Conservation (phyloP, 169 alveolate species). For the Plasmodium coatneyi region DNA sequence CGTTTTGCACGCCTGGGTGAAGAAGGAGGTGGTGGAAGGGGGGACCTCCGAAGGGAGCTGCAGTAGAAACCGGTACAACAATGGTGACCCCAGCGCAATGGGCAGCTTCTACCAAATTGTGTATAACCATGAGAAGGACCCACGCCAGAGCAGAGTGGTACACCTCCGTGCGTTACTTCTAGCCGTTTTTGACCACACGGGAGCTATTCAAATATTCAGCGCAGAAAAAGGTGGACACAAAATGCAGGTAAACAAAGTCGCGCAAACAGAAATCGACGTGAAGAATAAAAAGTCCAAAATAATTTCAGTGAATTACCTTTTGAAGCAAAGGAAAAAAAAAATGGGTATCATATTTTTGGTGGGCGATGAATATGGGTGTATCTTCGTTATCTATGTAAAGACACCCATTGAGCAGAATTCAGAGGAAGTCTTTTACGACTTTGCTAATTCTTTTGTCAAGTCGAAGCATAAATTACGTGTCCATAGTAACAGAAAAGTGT, state of each 20-base stretch:
- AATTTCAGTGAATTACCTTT: slow-evolving; percentile 37
- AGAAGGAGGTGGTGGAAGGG: background rate
- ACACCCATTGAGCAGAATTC: slow-evolving; percentile 22
- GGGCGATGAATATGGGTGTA: slow-evolving; percentile 75
- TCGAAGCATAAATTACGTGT: slow-evolving; percentile 40
- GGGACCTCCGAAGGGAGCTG: background rate
- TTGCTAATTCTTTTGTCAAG: slow-evolving; percentile 5
- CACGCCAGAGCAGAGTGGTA: background rate
- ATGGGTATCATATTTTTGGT: slow-evolving; percentile 25
- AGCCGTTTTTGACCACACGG: slow-evolving; percentile 34
- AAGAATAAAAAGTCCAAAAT: slow-evolving; percentile 66
- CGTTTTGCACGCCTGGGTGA: slow-evolving; percentile 11
- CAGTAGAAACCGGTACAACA: background rate
- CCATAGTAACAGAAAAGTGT: slow-evolving; percentile 66
- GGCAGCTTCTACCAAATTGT: slow-evolving; percentile 9
- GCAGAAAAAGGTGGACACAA: background rate
- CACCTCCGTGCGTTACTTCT: background rate
- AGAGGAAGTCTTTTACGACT: slow-evolving; percentile 9
- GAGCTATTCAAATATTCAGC: slow-evolving; percentile 24
- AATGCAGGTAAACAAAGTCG: background rate
- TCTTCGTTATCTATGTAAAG: slow-evolving; percentile 42
- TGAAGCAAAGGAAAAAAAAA: slow-evolving; percentile 35
- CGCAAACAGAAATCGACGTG: slow-evolving; percentile 47
- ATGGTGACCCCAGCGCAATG: background rate
- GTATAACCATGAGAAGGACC: slow-evolving; percentile 16